phyloP scores from a whole-genome alignment of 2,329 filamentous ascomycete species.

The Talaromyces sp. region DNA sequence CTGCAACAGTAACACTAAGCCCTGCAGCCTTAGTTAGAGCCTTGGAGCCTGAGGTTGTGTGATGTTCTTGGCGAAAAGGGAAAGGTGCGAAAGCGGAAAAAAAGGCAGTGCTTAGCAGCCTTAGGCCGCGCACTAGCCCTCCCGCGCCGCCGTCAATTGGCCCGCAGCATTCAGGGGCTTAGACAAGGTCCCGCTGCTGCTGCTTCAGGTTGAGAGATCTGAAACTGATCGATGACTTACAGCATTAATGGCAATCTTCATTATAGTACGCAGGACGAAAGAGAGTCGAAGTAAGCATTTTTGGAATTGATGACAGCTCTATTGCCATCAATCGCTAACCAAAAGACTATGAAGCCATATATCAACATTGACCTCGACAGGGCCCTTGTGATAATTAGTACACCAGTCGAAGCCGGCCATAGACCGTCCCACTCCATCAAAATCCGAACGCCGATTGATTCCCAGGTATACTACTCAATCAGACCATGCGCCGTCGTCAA shows the following conservation, averaged over 20 bases:
- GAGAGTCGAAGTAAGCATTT: neutral
- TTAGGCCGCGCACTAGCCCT: neutral
- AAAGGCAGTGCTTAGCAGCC: slow-evolving; percentile 2
- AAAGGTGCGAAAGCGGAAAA: neutral
- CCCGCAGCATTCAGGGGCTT: slow-evolving; percentile 1
- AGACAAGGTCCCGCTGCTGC: neutral
- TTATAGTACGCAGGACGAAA: neutral
- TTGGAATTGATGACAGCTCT: neutral
- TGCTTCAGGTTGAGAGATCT: neutral
- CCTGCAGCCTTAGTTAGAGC: neutral
- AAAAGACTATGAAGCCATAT: neutral
- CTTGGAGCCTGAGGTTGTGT: neutral
- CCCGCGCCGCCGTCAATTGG: neutral
- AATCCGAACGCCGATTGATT: neutral
- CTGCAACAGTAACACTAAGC: neutral
- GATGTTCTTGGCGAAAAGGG: neutral
- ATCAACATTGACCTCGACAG: neutral
- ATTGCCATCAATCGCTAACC: neutral
- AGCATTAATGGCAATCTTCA: neutral
- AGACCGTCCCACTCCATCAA: neutral
- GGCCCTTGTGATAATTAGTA: neutral
- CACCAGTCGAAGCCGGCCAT: neutral
- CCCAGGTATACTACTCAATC: neutral
- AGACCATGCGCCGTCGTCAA: slow-evolving; percentile 4
- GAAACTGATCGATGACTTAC: slow-evolving; percentile 8